Conservation (phyloP, 2,329 filamentous ascomycete species). For the Fusarium redolens region DNA sequence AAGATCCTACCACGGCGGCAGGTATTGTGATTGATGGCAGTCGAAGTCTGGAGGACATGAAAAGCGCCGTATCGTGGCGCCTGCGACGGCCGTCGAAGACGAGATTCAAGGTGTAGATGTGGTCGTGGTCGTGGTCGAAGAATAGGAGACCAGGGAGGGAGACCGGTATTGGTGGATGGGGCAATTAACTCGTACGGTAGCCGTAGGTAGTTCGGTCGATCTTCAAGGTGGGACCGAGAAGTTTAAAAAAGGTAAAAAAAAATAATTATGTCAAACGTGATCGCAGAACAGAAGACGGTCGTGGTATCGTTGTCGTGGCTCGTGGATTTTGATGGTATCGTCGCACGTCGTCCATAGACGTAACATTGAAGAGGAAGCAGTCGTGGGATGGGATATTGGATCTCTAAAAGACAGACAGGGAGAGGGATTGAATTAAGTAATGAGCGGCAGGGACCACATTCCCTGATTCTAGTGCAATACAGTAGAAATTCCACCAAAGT, state of each 20-base stretch:
- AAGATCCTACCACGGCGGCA: conserved; percentile 51
- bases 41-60: conserved; percentile 37
- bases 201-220: conserved; percentile 21
- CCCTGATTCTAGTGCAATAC: conserved; percentile 27
- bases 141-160: conserved; percentile 29
- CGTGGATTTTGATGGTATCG: conserved; percentile 22
- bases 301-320: conserved; percentile 37
- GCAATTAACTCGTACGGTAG: conserved; percentile 9
- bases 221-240: conserved; percentile 17
- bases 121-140: neutral
- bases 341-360: conserved; percentile 21
- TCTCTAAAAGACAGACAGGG: conserved; percentile 25
- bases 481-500: conserved; percentile 20
- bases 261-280: conserved; percentile 15
- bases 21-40: conserved; percentile 53
- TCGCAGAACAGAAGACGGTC: conserved; percentile 22
- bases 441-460: conserved; percentile 46
- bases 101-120: neutral
- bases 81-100: conserved; percentile 33
- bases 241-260: conserved; percentile 5
- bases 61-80: conserved; percentile 45
- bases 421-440: conserved; percentile 42
- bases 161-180: conserved; percentile 18
- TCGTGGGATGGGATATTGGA: conserved; percentile 27
- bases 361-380: conserved; percentile 1